Evolutionary conservation across 768 basidiomycete species (phyloP), one percentile per base, ranked within the genome.

Genomic region (Kwoniella europaea): DNA sequence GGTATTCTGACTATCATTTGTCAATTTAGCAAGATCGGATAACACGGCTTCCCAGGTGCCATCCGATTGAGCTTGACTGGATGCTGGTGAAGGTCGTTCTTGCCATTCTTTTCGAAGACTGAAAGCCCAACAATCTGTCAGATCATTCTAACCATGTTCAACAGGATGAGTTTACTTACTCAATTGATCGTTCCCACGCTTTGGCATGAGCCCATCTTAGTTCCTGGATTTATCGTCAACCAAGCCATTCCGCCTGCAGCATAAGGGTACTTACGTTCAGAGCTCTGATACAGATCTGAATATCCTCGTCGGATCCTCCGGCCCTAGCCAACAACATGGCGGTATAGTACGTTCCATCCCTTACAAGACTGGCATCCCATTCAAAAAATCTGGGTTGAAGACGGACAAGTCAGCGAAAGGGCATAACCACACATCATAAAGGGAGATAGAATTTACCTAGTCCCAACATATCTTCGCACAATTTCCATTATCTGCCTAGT

Each of bases 341-440:
- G 3, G 92, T 92, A 76, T 91, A 95, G 86, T 91, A 96, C 77
- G 91, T 92, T 3, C 94, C 94, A 76, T 96, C 94, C 74, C 92
- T 88, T 64, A 94, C 89, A 4, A 95, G 86, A 20, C 91, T 90
- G 1, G 93, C 88, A 80, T 98, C 94, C 86, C 91, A 95, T 75
- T 87, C 87, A 79, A 97, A 93, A 74, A 96, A 88, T 13, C 86
- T 86, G 22, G 41, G 35, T 35, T 0, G 0, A 35, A 35, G 35
- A 35, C 35, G 35, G 35, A 35, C 35, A 35, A 35, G 35, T 35
- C 35, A 35, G 35, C 35, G 7, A 35, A 35, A 35, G 35, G 35
- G 35, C 3, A 35, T 0, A 9, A 35, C 35, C 35, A 7, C 35
- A 35, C 35, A 35, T 35, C 35, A 35, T 35, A 6, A 35, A 4